Evolutionary conservation across 352 stramenopile species (phyloP).

Genomic region (Phytophthora pinifolia): DNA sequence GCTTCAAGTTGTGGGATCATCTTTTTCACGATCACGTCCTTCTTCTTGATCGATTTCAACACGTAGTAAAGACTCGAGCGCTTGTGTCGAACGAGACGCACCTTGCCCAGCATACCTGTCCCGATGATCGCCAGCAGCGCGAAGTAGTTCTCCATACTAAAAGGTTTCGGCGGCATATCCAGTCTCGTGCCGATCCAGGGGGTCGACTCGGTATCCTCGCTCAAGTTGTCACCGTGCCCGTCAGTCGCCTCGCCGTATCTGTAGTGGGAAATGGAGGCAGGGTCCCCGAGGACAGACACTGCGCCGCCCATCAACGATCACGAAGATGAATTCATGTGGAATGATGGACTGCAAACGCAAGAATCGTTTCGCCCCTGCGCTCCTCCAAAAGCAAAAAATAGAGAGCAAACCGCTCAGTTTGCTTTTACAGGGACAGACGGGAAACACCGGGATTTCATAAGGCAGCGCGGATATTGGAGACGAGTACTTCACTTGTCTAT

Average conservation of each 20-base stretch:
- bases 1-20: conserved; percentile 60
- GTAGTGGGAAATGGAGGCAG: conserved; percentile 14
- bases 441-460: conserved; percentile 14
- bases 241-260: conserved; percentile 22
- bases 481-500: conserved; percentile 21
- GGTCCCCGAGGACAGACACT: conserved; percentile 25
- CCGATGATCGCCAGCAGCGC: conserved; percentile 55
- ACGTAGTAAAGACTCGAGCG: conserved; percentile 62
- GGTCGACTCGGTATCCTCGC: neutral
- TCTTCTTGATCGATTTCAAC: conserved; percentile 78
- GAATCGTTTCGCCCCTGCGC: conserved; percentile 11
- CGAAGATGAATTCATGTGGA: conserved; percentile 18
- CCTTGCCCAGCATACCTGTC: conserved; percentile 73
- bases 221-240: conserved; percentile 3
- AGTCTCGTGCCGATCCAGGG: conserved; percentile 56
- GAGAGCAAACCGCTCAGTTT: conserved; percentile 11
- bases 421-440: conserved; percentile 8
- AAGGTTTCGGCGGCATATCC: conserved; percentile 54
- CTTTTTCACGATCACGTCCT: conserved; percentile 51
- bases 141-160: conserved; percentile 62
- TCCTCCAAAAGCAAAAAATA: conserved; percentile 23
- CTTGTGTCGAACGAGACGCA: conserved; percentile 63
- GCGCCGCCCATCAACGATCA: conserved; percentile 24
- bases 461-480: conserved; percentile 14
- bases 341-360: conserved; percentile 14